phyloP scores from a whole-genome alignment of 1,139 yeast genomes.

The Eremothecium cymbalariae region DNA sequence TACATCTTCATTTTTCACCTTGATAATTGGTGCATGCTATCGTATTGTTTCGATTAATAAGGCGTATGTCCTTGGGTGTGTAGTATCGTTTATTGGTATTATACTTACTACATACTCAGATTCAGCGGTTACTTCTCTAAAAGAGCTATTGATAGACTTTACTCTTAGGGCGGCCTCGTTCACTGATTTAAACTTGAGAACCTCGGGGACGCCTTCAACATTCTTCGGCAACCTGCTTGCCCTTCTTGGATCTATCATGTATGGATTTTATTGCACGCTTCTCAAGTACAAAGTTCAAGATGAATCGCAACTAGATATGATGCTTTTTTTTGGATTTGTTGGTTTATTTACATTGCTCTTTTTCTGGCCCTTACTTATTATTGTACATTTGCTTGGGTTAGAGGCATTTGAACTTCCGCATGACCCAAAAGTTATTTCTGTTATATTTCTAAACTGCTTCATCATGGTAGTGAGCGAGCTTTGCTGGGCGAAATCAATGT shows the following conservation, averaged over 20 bases:
- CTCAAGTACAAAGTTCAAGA: constrained; percentile 63
- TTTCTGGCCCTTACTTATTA: constrained; percentile 75
- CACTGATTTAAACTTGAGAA: constrained; percentile 5
- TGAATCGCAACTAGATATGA: constrained; percentile 73
- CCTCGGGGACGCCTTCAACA: constrained; percentile 35
- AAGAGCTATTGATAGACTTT: no score
- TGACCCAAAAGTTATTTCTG: constrained; percentile 41
- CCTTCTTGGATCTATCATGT: constrained; percentile 71
- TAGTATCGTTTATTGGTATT: constrained; percentile 72
- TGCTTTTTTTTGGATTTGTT: constrained; percentile 86
- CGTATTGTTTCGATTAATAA: constrained; percentile 61
- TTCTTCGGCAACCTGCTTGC: constrained; percentile 76
- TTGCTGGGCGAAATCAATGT: constrained; percentile 93
- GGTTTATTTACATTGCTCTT: constrained; percentile 70
- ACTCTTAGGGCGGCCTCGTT: constrained; percentile 16
- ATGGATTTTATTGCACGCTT: constrained; percentile 86
- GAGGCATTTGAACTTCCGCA: constrained; percentile 71
- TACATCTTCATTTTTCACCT: constrained; percentile 87
- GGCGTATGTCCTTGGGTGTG: constrained; percentile 58
- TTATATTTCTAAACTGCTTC: constrained; percentile 57
- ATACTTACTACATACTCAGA: constrained; percentile 64
- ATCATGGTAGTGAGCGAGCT: constrained; percentile 83
- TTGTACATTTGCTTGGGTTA: constrained; percentile 53
- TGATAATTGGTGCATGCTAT: constrained; percentile 68
- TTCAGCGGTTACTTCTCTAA: constrained; percentile 36